Percentiles rank a stretch among this genome's conserved stretches.
phyloP scores from a whole-genome alignment of 257 asterid genomes.

The Solanum appendiculatum region DNA sequence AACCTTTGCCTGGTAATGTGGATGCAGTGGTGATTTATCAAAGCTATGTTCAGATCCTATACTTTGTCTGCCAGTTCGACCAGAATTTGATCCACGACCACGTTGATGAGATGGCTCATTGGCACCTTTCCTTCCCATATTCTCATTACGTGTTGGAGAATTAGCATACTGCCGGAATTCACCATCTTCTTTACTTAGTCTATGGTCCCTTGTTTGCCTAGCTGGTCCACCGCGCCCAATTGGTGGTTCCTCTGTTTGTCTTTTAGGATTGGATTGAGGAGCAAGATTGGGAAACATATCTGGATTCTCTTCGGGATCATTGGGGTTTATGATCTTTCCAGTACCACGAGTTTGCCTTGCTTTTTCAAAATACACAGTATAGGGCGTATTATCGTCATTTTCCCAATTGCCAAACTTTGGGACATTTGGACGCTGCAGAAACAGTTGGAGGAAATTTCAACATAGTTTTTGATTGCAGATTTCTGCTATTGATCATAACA shows the following conservation, averaged over 20 bases:
- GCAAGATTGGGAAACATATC: constrained; percentile 31
- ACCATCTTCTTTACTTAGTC: constrained; percentile 30
- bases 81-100: constrained; percentile 19
- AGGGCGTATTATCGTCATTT: constrained; percentile 48
- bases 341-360: constrained; percentile 56
- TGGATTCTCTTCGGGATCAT: constrained; percentile 64
- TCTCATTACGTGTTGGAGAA: constrained; percentile 33
- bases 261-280: constrained; percentile 13
- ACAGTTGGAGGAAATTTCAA: background rate
- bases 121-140: constrained; percentile 16
- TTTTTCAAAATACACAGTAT: constrained; percentile 59
- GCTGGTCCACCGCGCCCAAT: constrained; percentile 23
- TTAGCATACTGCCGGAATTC: constrained; percentile 24
- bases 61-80: constrained; percentile 33
- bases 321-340: constrained; percentile 69
- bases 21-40: constrained; percentile 69
- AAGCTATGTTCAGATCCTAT: constrained; percentile 55
- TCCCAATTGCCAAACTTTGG: constrained; percentile 87
- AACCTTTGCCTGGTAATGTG: constrained; percentile 37
- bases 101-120: constrained; percentile 23
- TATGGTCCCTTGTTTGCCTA: constrained; percentile 22
- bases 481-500: background rate
- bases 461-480: background rate
- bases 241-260: constrained; percentile 27
- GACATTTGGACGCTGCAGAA: constrained; percentile 49